Evolutionary conservation across 1,139 yeast species (phyloP).

Genomic region (Kodamaea sp.): DNA sequence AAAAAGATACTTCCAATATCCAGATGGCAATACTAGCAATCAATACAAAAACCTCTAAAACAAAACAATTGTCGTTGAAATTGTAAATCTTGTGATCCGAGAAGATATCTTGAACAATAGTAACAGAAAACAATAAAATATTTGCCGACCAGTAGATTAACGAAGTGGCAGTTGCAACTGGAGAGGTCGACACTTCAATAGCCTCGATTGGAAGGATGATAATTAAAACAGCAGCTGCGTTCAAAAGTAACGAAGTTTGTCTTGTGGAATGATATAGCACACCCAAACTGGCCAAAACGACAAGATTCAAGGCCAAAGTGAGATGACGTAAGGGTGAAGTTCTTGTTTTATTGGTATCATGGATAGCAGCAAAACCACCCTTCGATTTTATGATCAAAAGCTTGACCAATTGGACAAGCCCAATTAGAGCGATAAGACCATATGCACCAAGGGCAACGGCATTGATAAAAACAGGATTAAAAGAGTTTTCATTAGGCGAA

Average conservation of each 20-base stretch:
- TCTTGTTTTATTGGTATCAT: not conserved
- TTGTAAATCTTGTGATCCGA: conserved; percentile 16
- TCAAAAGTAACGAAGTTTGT: not conserved
- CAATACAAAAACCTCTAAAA: not conserved
- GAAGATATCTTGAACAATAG: conserved; percentile 15
- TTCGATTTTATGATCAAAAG: not conserved
- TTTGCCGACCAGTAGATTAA: conserved; percentile 11
- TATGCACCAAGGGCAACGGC: conserved; percentile 3
- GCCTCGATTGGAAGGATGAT: conserved; percentile 9
- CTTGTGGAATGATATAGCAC: not conserved
- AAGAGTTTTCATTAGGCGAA: conserved; percentile 14
- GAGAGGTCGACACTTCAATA: conserved; percentile 8
- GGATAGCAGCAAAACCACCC: not conserved
- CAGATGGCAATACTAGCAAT: conserved; percentile 11
- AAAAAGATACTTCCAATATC: conserved; percentile 16
- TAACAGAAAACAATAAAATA: conserved; percentile 8
- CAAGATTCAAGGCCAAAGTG: conserved; percentile 2
- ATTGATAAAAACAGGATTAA: conserved; percentile 15
- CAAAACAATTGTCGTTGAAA: conserved; percentile 1
- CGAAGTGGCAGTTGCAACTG: conserved; percentile 11
- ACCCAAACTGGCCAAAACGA: not conserved
- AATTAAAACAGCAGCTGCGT: not conserved
- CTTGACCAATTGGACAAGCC: conserved; percentile 11
- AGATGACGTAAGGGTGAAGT: not conserved
- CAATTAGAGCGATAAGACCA: conserved; percentile 12